Conservation (phyloP, 23 red algal genomes). For the Agarophyton chilense region DNA sequence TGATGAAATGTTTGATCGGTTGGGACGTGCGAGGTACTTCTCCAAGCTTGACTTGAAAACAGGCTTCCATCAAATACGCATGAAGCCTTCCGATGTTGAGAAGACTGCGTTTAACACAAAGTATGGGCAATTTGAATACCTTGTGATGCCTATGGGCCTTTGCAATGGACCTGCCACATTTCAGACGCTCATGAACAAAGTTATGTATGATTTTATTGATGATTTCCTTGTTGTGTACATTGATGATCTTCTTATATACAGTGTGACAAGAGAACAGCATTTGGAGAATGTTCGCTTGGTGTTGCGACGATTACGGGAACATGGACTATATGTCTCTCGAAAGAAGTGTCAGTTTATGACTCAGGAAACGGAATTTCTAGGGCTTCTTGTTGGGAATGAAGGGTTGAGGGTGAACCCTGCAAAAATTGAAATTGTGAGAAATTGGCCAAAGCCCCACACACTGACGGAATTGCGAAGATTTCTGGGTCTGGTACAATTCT, state of each 20-base stretch:
- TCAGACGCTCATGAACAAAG: constrained; percentile 2
- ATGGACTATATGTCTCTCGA: constrained; percentile 4
- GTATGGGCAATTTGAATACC: not conserved
- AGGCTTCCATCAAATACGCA: not conserved
- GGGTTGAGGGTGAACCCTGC: not conserved
- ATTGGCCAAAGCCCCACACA: not conserved
- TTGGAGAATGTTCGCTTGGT: not conserved
- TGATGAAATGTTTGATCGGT: too few relatives aligned
- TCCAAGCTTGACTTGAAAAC: not conserved
- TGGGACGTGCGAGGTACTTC: too few relatives aligned
- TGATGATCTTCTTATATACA: constrained; percentile 35
- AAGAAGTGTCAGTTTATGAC: not conserved
- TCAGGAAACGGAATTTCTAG: constrained; percentile 1
- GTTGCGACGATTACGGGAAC: not conserved
- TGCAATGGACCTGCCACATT: constrained; percentile 17
- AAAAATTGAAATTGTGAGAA: not conserved
- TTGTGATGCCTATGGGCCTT: not conserved
- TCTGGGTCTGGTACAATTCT: not conserved
- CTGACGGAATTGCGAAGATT: not conserved
- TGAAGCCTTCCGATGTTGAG: not conserved
- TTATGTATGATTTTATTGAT: not conserved
- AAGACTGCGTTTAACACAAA: constrained; percentile 22
- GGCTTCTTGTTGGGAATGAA: not conserved
- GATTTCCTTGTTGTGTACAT: not conserved
- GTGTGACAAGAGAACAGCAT: constrained; percentile 3